phyloP scores from a whole-genome alignment of 2,329 filamentous ascomycete genomes.

The Didymella lethalis region DNA sequence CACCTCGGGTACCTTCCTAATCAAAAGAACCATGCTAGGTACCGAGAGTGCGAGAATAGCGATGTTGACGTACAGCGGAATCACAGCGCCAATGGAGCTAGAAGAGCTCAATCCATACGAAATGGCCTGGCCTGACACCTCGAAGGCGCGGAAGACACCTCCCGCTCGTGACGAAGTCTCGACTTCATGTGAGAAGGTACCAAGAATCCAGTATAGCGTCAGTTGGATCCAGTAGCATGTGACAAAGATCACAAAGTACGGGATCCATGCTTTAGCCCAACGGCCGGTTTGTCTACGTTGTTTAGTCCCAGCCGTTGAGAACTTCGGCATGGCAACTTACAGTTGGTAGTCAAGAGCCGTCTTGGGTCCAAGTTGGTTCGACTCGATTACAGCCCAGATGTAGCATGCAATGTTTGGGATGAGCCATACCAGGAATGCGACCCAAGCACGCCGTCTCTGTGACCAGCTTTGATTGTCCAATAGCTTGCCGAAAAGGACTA shows the following conservation, averaged over 20 bases:
- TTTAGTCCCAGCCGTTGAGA: neutral
- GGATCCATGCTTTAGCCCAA: neutral
- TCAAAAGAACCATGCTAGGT: neutral
- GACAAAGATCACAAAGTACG: neutral
- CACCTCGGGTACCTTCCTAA: neutral
- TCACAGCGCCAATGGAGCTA: neutral
- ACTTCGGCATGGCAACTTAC: neutral
- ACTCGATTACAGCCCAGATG: neutral
- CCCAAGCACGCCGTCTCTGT: neutral
- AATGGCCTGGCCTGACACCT: neutral
- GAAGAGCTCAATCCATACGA: neutral
- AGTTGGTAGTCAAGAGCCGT: neutral
- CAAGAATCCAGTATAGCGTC: neutral
- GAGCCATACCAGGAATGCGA: neutral
- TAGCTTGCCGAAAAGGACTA: neutral
- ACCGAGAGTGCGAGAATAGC: neutral
- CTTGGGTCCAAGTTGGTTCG: neutral
- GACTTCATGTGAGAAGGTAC: neutral
- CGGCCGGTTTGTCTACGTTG: neutral
- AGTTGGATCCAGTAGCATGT: neutral
- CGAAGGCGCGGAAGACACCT: neutral
- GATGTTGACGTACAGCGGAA: neutral
- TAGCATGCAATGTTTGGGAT: neutral
- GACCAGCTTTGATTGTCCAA: neutral
- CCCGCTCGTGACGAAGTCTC: neutral